Evolutionary conservation across 495 filamentous ascomycete species (phyloP), one percentile per base, ranked within the genome.

Genomic region (Lichina pygmaea): DNA sequence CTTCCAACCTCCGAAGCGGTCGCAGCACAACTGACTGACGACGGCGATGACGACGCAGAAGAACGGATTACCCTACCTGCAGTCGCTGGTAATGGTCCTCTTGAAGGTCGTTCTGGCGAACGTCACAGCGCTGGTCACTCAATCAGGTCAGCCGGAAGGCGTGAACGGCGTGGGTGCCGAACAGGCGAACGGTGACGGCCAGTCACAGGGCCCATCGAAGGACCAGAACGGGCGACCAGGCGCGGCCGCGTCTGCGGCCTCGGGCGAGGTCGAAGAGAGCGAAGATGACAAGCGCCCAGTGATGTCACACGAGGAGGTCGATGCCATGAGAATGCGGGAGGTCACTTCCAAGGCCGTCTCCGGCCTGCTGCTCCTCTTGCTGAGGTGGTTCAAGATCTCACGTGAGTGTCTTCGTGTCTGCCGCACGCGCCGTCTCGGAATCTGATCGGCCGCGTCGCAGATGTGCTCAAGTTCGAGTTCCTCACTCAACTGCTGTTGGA

Each of bases 321-420:
- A 94, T 59, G 76, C 75, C 37, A 64, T 79, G 31, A 70, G 89
- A 40, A 68, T 72, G 33, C 70, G 84, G 39, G 89, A 97, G 55
- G 89, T 95, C 44, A 76, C 77, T 13, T 73, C 73, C 31, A 97
- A 97, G 60, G 86, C 86, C 4, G 76, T 93, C 7, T 86, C 83
- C 34, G 86, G 78, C 0, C 76, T 84, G 48, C 59, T 95, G 40
- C 59, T 95, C 33, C 70, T 92, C 31, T 56, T 97, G 24, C 57
- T 95, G 45, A 95, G 94, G 61, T 97, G 89, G 89, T 82, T 95
- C 55, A 91, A 93, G 58, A 65, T 86, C 50, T 93, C 83, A 49
- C 86, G 86, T 93, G 62, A 62, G 81, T 64, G 11, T 33, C 16
- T 11, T 11, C 33, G 37, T 43, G 40, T 24, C 47, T 11, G 30